Conservation (phyloP, 768 basidiomycete species). For the Termitomyces sp. region DNA sequence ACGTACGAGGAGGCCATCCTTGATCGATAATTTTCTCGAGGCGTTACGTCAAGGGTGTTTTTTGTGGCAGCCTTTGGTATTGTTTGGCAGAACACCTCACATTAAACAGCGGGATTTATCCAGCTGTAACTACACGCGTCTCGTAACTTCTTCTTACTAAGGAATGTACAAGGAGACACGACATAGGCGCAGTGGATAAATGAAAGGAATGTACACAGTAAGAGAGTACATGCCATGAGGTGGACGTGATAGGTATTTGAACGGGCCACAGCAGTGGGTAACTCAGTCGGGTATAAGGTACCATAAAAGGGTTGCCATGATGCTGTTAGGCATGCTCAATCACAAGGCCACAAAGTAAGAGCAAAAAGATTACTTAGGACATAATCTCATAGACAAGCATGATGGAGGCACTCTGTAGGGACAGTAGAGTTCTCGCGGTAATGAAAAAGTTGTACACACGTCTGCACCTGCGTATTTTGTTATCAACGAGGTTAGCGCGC, state of each 20-base stretch:
- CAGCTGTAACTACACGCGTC: neutral
- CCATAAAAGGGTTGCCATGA: conserved; percentile 11
- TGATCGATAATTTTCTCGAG: neutral
- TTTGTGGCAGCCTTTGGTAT: neutral
- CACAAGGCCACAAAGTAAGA: neutral
- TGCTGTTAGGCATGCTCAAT: conserved; percentile 1
- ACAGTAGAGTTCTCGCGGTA: conserved; percentile 7
- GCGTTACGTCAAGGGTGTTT: neutral
- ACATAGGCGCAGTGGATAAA: conserved; percentile 4
- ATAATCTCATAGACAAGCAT: conserved; percentile 15
- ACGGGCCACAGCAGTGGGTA: conserved; percentile 8
- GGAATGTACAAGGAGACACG: conserved; percentile 7
- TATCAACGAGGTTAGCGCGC: neutral
- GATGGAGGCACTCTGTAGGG: conserved; percentile 1
- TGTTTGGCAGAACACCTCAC: neutral
- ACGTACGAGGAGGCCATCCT: conserved; percentile 3
- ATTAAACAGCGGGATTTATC: neutral
- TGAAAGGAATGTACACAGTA: conserved; percentile 4
- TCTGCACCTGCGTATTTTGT: conserved; percentile 1
- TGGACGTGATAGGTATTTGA: conserved; percentile 5
- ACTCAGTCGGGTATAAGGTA: conserved; percentile 8
- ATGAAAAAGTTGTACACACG: conserved; percentile 9
- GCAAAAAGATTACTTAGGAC: conserved; percentile 10
- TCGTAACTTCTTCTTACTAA: neutral
- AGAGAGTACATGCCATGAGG: conserved; percentile 1